Evolutionary conservation across 768 basidiomycete genomes (phyloP).

Genomic region (Lactifluus subvellereus): DNA sequence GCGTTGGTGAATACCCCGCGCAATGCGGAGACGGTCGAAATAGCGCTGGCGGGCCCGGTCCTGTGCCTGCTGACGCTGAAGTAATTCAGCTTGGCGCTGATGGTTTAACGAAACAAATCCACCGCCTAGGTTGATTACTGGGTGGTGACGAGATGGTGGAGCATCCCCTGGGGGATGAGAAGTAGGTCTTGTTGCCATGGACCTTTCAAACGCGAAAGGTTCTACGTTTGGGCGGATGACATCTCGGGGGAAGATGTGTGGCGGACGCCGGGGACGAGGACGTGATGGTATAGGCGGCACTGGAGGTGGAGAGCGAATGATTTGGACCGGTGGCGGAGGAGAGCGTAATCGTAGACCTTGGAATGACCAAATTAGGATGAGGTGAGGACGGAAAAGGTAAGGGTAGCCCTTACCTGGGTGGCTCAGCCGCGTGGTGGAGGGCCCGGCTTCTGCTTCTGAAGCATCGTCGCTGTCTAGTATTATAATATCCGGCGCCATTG

Average conservation of each 20-base stretch:
- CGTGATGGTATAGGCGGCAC: slow-evolving; percentile 48
- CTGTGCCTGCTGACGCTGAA: slow-evolving; percentile 14
- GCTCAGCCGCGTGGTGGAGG: slow-evolving; percentile 13
- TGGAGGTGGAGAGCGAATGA: slow-evolving; percentile 40
- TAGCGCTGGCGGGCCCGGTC: slow-evolving; percentile 15
- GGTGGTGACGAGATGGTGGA: slow-evolving; percentile 49
- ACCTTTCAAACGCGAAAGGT: slow-evolving; percentile 49
- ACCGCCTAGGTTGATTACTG: slow-evolving; percentile 61
- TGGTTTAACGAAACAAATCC: slow-evolving; percentile 46
- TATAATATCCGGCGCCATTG: slow-evolving; percentile 26
- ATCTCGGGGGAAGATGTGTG: slow-evolving; percentile 30
- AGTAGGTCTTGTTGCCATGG: slow-evolving; percentile 28
- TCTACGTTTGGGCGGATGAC: slow-evolving; percentile 46
- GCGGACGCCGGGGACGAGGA: slow-evolving; percentile 29
- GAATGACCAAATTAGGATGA: slow-evolving; percentile 4
- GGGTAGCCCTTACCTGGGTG: slow-evolving; percentile 13
- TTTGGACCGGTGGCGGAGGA: slow-evolving; percentile 21
- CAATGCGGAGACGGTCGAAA: slow-evolving; percentile 14
- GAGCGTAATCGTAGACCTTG: slow-evolving; percentile 19
- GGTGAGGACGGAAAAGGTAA: slow-evolving; percentile 22
- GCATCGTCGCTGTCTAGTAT: slow-evolving; percentile 41
- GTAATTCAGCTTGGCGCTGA: slow-evolving; percentile 20
- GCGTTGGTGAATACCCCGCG: slow-evolving; percentile 14
- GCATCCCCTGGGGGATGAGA: slow-evolving; percentile 36
- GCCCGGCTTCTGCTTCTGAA: slow-evolving; percentile 22